Evolutionary conservation across 108 stramenopile genomes (phyloP), one percentile per base, ranked within the genome.

Genomic region (Mediolabrus comicus): DNA sequence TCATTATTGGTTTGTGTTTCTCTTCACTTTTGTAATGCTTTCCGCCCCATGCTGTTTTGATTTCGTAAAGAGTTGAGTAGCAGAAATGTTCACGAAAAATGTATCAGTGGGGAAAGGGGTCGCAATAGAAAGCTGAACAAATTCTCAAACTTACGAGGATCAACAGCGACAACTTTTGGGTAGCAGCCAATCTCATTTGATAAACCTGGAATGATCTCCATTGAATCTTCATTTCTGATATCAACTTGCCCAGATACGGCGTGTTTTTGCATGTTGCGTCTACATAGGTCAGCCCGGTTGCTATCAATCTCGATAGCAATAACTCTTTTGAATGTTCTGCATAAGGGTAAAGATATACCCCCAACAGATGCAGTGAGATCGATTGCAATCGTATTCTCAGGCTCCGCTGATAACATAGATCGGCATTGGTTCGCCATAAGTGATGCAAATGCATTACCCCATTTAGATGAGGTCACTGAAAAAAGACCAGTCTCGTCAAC

Each of bases 31-130:
- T 79, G 69, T 79, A 83, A 31, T 75, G 14, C 12, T 56, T 62
- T n/a, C 83, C 83, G 36, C 83, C 83, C 83, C 83, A 83, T 1
- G 83, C n/a, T n/a, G n/a, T n/a, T n/a, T n/a, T n/a, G n/a, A n/a
- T n/a, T n/a, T n/a, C n/a, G n/a, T n/a, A n/a, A n/a, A n/a, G n/a
- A n/a, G n/a, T n/a, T n/a, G n/a, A n/a, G n/a, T n/a, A n/a, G n/a
- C n/a, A n/a, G n/a, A n/a, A n/a, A n/a, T n/a, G n/a, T n/a, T n/a
- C n/a, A n/a, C n/a, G n/a, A n/a, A n/a, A n/a, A n/a, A n/a, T n/a
- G n/a, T n/a, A n/a, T n/a, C n/a, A n/a, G n/a, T n/a, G n/a, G n/a
- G n/a, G n/a, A n/a, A n/a, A n/a, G n/a, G n/a, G n/a, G n/a, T n/a
- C n/a, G n/a, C n/a, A n/a, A n/a, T n/a, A n/a, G n/a, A n/a, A n/a